A percentile compares a stretch with the other conserved stretches of the same genome.
Conservation (phyloP, 148 eudicot genomes). For the Amaranthus cruentus region DNA sequence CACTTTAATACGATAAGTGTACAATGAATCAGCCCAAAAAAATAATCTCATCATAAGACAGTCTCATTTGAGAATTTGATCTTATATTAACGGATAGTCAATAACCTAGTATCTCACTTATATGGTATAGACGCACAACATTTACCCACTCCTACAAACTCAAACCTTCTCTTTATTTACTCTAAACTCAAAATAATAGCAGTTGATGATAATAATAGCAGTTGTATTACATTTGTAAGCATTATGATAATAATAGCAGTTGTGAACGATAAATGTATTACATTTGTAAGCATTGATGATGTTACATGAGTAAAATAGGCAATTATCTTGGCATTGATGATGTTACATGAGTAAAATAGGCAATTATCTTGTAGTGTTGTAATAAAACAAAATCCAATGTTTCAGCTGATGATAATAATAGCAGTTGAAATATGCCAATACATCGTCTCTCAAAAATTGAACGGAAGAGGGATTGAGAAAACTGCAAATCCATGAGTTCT, state of each 20-base stretch:
- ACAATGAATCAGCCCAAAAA: no score
- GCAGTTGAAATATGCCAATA: conserved; percentile 22
- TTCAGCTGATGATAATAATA: conserved; percentile 18
- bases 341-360: conserved; percentile 2
- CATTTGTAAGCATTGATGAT: neutral
- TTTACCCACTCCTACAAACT: no score
- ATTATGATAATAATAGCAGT: no score
- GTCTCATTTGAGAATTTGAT: no score
- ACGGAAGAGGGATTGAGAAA: conserved; percentile 6
- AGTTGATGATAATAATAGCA: no score
- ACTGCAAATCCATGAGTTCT: neutral
- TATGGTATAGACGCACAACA: no score
- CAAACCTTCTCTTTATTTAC: no score
- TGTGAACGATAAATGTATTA: neutral
- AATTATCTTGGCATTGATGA: neutral
- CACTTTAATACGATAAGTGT: no score
- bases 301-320: conserved; percentile 2
- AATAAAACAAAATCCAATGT: conserved; percentile 1
- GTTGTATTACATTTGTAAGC: no score
- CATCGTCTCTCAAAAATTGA: conserved; percentile 27
- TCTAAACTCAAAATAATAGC: neutral
- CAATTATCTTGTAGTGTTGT: neutral
- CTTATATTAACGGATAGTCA: no score
- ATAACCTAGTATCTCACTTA: no score
- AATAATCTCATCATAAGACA: no score